Conservation (phyloP, 208 protist species). For the Wallacemonas sp. region DNA sequence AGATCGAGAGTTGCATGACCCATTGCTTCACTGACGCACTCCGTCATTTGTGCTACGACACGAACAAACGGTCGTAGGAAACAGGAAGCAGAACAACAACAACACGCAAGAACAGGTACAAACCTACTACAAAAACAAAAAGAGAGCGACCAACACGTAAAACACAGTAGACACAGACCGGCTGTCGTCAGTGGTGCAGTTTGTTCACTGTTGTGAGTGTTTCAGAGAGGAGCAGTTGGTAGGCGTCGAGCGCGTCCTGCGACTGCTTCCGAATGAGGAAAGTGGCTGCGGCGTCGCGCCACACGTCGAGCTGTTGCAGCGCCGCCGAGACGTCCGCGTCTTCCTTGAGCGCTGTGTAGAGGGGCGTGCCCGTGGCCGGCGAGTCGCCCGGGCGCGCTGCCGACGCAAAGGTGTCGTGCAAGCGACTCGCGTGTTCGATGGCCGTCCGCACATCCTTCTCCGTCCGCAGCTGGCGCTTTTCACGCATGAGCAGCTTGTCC, state of each 20-base stretch:
- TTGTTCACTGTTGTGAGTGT: conserved; percentile 56
- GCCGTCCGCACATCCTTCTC: conserved; percentile 65
- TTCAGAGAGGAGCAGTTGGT: conserved; percentile 67
- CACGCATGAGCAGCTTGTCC: conserved; percentile 42
- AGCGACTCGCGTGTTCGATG: conserved; percentile 31
- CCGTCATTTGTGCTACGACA: no score
- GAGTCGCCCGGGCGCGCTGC: no score
- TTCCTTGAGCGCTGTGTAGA: conserved; percentile 9
- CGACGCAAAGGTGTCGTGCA: conserved; percentile 26
- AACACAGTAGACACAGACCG: neutral
- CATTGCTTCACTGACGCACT: conserved; percentile 3
- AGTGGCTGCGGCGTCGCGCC: conserved; percentile 49
- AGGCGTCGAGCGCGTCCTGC: conserved; percentile 57
- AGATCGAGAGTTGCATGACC: neutral
- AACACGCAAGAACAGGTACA: no score
- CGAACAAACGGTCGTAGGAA: no score
- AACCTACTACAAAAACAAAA: neutral
- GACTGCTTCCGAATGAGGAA: conserved; percentile 71
- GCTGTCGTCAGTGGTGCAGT: neutral
- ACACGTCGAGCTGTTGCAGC: conserved; percentile 56
- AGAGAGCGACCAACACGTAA: neutral
- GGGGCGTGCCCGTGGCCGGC: conserved; percentile 3
- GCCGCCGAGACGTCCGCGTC: conserved; percentile 49
- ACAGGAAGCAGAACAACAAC: no score
- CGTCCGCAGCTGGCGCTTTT: conserved; percentile 65